A percentile compares a stretch with the other conserved stretches of the same genome.
These are phyloP conservation scores for Phylloporus sp. DNA, from an alignment of 768 basidiomycete genomes.

Conservation along the genomic window DNA sequence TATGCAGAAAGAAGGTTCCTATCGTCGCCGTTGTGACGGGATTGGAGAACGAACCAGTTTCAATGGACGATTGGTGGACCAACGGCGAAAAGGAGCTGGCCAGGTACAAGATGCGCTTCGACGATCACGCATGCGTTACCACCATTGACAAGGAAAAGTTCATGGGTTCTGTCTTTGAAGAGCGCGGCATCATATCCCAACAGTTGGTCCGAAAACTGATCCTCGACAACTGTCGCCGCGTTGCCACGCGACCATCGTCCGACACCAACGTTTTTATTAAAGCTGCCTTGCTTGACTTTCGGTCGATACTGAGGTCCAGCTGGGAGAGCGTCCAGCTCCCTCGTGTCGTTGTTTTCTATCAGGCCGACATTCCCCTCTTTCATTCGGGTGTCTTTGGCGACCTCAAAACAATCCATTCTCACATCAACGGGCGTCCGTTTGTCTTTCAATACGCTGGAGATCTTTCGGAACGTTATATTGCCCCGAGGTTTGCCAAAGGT, in stretches of 20 bases:
- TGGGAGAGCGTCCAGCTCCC: slow-evolving; percentile 20
- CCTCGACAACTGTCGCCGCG: slow-evolving; percentile 14
- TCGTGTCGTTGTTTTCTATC: slow-evolving; percentile 19
- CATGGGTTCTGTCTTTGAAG: slow-evolving; percentile 14
- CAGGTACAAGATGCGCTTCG: slow-evolving; percentile 33
- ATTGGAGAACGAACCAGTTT: slow-evolving; percentile 29
- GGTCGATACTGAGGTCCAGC: slow-evolving; percentile 22
- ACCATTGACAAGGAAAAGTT: slow-evolving; percentile 23
- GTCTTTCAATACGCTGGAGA: slow-evolving; percentile 19
- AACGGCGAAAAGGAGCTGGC: slow-evolving; percentile 30
- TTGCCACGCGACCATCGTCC: slow-evolving; percentile 13
- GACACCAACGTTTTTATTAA: slow-evolving; percentile 22
- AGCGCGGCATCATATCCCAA: slow-evolving; percentile 20
- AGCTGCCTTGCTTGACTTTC: slow-evolving; percentile 24
- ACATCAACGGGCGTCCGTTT: slow-evolving; percentile 22
- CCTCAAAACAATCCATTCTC: slow-evolving; percentile 13
- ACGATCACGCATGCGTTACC: slow-evolving; percentile 40
- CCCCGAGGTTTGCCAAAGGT: slow-evolving; percentile 18
- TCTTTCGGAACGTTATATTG: slow-evolving; percentile 11
- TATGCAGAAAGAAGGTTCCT: slow-evolving; percentile 30
- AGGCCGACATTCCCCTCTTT: slow-evolving; percentile 14
- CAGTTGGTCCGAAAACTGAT: slow-evolving; percentile 19
- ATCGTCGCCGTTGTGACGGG: slow-evolving; percentile 31
- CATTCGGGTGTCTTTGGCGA: slow-evolving; percentile 14
- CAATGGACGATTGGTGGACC: slow-evolving; percentile 38